phyloP scores from a whole-genome alignment of 441 rosid genomes.

The Populus hybrid region DNA sequence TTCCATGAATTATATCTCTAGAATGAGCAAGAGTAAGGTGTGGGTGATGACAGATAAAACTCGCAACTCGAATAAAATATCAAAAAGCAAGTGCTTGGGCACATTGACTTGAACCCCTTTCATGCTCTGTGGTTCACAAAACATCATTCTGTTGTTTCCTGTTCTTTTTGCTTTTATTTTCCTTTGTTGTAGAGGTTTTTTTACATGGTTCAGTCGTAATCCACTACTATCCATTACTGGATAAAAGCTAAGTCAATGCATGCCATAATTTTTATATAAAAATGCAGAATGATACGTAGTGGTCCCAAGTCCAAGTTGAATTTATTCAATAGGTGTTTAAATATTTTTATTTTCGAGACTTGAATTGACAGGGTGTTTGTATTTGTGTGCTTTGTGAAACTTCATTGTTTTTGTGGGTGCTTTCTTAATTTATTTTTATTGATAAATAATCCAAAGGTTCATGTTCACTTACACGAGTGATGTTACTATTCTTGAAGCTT shows the following conservation, averaged over 20 bases:
- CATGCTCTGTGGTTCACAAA: constrained; percentile 9
- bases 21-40: background rate
- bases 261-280: background rate
- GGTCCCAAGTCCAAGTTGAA: background rate
- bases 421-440: background rate
- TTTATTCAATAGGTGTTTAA: background rate
- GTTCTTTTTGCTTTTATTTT: background rate
- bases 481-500: background rate
- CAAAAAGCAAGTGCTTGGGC: background rate
- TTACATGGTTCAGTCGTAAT: background rate
- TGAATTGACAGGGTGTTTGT: background rate
- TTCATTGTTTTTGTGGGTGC: background rate
- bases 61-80: background rate
- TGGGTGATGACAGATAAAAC: background rate
- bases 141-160: background rate
- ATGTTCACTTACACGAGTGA: background rate
- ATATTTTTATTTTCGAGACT: background rate
- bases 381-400: background rate
- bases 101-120: constrained; percentile 6
- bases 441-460: background rate
- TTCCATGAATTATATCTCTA: constrained; percentile 1
- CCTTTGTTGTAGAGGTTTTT: background rate
- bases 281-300: background rate
- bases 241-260: background rate
- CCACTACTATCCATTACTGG: background rate